Evolutionary conservation across 169 alveolate species (phyloP), one percentile per base, ranked within the genome.

Genomic region (Perkinsus olseni): DNA sequence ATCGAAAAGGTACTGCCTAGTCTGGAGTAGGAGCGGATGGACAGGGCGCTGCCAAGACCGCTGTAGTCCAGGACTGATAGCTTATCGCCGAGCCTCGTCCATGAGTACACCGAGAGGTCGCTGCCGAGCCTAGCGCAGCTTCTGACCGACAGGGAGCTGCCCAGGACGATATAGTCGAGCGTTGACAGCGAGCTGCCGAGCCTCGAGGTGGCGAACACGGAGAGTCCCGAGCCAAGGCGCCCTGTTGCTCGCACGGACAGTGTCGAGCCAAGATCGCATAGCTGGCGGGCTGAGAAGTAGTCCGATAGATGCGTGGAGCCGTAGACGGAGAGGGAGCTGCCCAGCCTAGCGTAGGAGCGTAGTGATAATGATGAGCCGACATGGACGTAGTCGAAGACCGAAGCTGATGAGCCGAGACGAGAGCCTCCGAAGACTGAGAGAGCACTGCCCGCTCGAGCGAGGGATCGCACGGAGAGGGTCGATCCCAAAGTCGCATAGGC

Each of bases 251-350:
- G 62, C 62, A 45, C 62, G 62, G 62, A 45, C 24, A 45, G 62
- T 6, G 62, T 45, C 62, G 62, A 45, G 6, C 62, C 62, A 6
- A 45, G 62, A 45, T 45, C 62, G 62, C 62, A 45, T 6, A 45
- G 62, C 62, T 45, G 62, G 17, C 62, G 62, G 62, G 62, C 62
- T 17, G 62, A 45, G 62, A 45, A 45, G 62, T 45, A 45, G 62
- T 45, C 62, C 17, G 62, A 45, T 6, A 45, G 62, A 6, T 45
- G 50, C 11, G 92, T 91, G n/a, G 92, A 38, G 94, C 95, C 95
- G 39, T 74, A 94, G 37, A 74, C 92, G 21, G 92, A 90, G 36
- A 36, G 28, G 0, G 90, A 10, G 17, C 38, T 40, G 51, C 93
- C 95, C 38, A 74, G 62, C 0, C 93, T 1, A 13, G 45, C 38